Evolutionary conservation across 2,329 filamentous ascomycete genomes (phyloP).

Genomic region (Immersiporthe knoxdaviesiana): DNA sequence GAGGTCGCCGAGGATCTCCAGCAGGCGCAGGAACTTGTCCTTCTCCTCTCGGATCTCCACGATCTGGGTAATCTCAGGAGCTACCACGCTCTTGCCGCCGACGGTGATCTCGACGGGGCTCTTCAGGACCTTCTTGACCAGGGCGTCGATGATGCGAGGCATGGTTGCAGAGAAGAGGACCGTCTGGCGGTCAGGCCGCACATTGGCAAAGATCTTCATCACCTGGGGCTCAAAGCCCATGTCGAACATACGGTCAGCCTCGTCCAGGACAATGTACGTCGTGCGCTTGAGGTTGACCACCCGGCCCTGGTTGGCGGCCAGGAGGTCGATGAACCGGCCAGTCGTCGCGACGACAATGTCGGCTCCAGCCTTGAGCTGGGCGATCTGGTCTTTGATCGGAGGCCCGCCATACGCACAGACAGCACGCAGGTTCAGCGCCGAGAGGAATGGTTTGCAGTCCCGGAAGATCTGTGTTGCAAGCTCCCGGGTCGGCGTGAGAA

Average conservation of each 20-base stretch:
- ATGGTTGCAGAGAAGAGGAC: slow-evolving; percentile 97
- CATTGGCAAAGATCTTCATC: slow-evolving; percentile 91
- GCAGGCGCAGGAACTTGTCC: slow-evolving; percentile 79
- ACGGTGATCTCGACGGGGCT: slow-evolving; percentile 91
- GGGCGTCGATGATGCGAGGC: slow-evolving; percentile 86
- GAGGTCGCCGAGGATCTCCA: slow-evolving; percentile 85
- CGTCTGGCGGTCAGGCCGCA: slow-evolving; percentile 89
- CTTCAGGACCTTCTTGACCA: slow-evolving; percentile 85
- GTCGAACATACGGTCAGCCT: slow-evolving; percentile 98
- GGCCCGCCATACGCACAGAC: slow-evolving; percentile 95
- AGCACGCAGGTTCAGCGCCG: slow-evolving; percentile 79
- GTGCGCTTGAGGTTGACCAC: slow-evolving; percentile 89
- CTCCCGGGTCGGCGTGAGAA: slow-evolving; percentile 94
- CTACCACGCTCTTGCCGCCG: slow-evolving; percentile 84
- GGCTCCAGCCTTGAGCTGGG: slow-evolving; percentile 90
- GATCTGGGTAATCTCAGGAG: slow-evolving; percentile 89
- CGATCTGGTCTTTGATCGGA: slow-evolving; percentile 96
- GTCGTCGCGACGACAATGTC: slow-evolving; percentile 96
- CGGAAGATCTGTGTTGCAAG: slow-evolving; percentile 91
- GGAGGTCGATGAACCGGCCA: slow-evolving; percentile 91
- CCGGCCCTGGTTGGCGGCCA: slow-evolving; percentile 90
- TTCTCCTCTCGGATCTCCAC: slow-evolving; percentile 85
- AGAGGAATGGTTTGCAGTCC: slow-evolving; percentile 93
- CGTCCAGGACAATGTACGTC: slow-evolving; percentile 93
- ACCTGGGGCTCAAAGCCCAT: slow-evolving; percentile 99